These are phyloP conservation scores for Pyrenula aspistea DNA, from an alignment of 495 filamentous ascomycete species.

Conservation along the genomic window DNA sequence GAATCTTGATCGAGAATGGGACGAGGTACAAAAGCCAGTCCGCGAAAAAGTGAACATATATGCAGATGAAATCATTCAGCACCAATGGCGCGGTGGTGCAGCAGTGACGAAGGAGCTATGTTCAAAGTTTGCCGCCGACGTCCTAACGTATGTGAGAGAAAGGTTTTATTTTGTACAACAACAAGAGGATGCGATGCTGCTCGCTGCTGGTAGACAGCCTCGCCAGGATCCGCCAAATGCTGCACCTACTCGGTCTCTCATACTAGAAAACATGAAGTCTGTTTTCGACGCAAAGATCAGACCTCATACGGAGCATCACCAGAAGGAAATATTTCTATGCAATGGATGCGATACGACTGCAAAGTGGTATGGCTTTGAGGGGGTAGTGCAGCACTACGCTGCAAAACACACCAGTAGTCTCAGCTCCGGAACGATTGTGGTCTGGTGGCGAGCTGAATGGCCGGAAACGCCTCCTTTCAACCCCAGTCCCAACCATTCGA, in stretches of 20 bases:
- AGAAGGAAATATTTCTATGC: slow-evolving; percentile 64
- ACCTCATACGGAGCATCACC: slow-evolving; percentile 43
- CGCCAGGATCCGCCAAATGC: slow-evolving; percentile 35
- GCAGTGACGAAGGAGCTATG: slow-evolving; percentile 45
- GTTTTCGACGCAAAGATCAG: slow-evolving; percentile 66
- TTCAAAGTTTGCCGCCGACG: slow-evolving; percentile 53
- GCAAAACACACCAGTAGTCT: slow-evolving; percentile 63
- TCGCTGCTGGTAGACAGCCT: slow-evolving; percentile 26
- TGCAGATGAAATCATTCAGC: slow-evolving; percentile 51
- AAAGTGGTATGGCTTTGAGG: slow-evolving; percentile 62
- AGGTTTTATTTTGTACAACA: slow-evolving; percentile 48
- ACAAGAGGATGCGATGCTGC: slow-evolving; percentile 30
- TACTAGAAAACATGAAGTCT: slow-evolving; percentile 79
- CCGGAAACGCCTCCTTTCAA: slow-evolving; percentile 60
- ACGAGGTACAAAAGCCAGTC: slow-evolving; percentile 50
- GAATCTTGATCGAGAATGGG: slow-evolving; percentile 50
- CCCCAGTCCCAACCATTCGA: slow-evolving; percentile 34
- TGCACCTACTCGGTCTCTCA: slow-evolving; percentile 44
- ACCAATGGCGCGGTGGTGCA: slow-evolving; percentile 42
- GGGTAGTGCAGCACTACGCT: slow-evolving; percentile 67
- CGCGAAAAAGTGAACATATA: slow-evolving; percentile 44
- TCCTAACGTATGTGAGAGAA: slow-evolving; percentile 48
- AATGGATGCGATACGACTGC: slow-evolving; percentile 48
- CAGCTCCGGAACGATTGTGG: slow-evolving; percentile 53
- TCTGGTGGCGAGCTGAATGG: slow-evolving; percentile 72